These are phyloP conservation scores for Prosopis cineraria DNA, from an alignment of 306 rosid species.

Conservation along the genomic window DNA sequence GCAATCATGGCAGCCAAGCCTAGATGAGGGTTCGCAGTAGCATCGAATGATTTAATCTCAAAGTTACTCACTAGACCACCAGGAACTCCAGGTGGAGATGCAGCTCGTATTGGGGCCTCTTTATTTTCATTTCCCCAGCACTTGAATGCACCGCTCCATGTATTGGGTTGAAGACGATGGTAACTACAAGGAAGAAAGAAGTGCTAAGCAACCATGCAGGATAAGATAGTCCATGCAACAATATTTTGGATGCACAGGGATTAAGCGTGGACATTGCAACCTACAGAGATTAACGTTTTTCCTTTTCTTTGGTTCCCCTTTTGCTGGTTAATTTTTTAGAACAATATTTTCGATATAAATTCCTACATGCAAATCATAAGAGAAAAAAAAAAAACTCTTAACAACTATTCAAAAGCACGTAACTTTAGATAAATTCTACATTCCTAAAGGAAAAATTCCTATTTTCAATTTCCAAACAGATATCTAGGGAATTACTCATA, in stretches of 20 bases:
- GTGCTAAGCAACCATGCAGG: constrained; percentile 9
- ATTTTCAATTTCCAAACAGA: background rate
- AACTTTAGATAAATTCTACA: background rate
- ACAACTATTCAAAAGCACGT: background rate
- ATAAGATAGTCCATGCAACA: constrained; percentile 1
- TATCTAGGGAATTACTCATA: background rate
- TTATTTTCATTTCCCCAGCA: constrained; percentile 97
- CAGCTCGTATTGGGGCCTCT: constrained; percentile 84
- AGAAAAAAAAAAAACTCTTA: background rate
- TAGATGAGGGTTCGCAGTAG: constrained; percentile 85
- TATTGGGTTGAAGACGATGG: constrained; percentile 79
- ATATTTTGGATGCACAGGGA: background rate
- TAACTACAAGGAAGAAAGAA: constrained; percentile 54
- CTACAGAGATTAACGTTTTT: background rate
- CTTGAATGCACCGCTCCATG: constrained; percentile 89
- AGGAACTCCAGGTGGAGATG: constrained; percentile 80
- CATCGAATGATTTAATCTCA: constrained; percentile 87
- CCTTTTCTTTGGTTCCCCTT: no score
- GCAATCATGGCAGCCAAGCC: constrained; percentile 84
- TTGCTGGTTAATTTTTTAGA: background rate
- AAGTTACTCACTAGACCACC: constrained; percentile 79
- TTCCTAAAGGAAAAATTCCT: background rate
- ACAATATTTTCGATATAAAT: background rate
- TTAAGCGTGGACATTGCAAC: background rate
- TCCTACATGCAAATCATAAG: background rate